These are phyloP conservation scores for Arthrobotrys sinensis DNA, from an alignment of 2,329 filamentous ascomycete species.

Conservation along the genomic window DNA sequence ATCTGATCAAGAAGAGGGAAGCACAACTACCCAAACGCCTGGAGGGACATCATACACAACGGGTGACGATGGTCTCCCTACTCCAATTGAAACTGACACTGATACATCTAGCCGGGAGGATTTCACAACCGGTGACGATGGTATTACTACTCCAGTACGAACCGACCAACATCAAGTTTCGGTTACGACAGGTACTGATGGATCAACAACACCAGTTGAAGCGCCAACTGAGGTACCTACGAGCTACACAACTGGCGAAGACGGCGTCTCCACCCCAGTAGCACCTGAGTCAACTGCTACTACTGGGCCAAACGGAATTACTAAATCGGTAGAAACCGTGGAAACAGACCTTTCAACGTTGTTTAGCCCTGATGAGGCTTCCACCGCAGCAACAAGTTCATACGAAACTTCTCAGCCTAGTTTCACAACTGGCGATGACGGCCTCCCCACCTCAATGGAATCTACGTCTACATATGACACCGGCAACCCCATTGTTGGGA, in stretches of 20 bases:
- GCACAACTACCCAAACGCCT: too few species aligned
- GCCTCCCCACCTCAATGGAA: background rate
- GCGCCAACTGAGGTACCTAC: background rate
- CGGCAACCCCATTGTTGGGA: background rate
- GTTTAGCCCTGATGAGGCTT: background rate
- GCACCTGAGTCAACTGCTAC: background rate
- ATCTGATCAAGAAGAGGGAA: background rate
- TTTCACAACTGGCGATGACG: background rate
- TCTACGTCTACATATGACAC: background rate
- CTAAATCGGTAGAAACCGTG: background rate
- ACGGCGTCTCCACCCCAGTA: background rate
- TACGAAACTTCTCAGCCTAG: background rate
- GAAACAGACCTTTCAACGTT: background rate
- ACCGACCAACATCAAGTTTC: constrained; percentile 4
- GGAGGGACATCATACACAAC: background rate
- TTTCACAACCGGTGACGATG: background rate
- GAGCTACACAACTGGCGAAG: constrained; percentile 3
- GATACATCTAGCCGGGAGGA: background rate
- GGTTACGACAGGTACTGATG: background rate
- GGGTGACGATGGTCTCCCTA: background rate
- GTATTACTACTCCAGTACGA: background rate
- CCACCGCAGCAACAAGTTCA: background rate
- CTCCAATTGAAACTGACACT: background rate
- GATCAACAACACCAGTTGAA: constrained; percentile 3
- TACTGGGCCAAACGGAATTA: background rate